Conservation (phyloP, 495 filamentous ascomycete species). For the Xanthoparmelia taractica region DNA sequence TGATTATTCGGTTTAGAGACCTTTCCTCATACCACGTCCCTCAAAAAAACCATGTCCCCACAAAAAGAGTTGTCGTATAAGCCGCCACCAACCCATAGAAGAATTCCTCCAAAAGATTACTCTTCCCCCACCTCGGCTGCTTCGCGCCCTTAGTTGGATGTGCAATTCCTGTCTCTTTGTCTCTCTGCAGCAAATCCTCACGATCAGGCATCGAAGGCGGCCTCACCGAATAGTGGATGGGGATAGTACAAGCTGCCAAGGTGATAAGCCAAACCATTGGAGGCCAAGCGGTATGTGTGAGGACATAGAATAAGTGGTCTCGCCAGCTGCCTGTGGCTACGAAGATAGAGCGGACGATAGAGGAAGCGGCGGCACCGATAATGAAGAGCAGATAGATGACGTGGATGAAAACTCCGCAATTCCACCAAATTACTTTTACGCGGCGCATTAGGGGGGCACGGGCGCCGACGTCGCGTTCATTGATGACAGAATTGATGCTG, state of each 20-base stretch:
- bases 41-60: background rate
- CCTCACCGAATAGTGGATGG: slow-evolving; percentile 9
- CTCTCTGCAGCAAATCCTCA: slow-evolving; percentile 5
- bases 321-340: background rate
- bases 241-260: slow-evolving; percentile 6
- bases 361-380: background rate
- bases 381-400: slow-evolving; percentile 6
- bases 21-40: too few species aligned
- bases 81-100: background rate
- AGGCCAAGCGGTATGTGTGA: slow-evolving; percentile 11
- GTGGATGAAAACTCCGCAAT: slow-evolving; percentile 5
- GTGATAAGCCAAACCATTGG: slow-evolving; percentile 11
- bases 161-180: background rate
- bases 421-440: slow-evolving; percentile 3
- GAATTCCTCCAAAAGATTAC: background rate
- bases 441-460: slow-evolving; percentile 5
- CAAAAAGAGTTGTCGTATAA: background rate
- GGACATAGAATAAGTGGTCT: slow-evolving; percentile 3
- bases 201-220: slow-evolving; percentile 6
- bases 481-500: slow-evolving; percentile 10
- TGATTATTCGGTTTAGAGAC: too few species aligned
- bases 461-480: slow-evolving; percentile 2
- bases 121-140: background rate
- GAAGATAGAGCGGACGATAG: background rate
- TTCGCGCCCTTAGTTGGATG: background rate